phyloP scores from a whole-genome alignment of 805 yeast genomes.

The Lipomyces chichibuensis region DNA sequence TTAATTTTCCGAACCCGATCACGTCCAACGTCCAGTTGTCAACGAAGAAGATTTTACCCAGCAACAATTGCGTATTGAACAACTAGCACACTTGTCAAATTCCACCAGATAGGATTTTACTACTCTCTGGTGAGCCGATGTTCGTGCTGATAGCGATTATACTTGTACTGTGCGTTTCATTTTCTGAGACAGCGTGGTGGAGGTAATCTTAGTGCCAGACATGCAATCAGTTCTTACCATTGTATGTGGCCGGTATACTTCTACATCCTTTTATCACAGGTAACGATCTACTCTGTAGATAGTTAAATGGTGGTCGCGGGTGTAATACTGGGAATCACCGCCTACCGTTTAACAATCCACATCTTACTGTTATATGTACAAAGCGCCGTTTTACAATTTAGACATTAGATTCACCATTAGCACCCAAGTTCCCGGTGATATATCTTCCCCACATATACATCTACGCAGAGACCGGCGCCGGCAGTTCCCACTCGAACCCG shows the following conservation, averaged over 20 bases:
- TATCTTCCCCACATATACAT: neutral
- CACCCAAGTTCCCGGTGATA: neutral
- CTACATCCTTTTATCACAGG: slow-evolving; percentile 11
- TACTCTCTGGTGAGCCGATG: slow-evolving; percentile 35
- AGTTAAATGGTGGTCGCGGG: neutral
- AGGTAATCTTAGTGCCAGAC: slow-evolving; percentile 31
- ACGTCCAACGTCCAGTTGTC: neutral
- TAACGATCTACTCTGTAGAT: neutral
- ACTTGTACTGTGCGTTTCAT: neutral
- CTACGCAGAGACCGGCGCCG: slow-evolving; percentile 19
- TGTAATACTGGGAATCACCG: neutral
- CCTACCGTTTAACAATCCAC: neutral
- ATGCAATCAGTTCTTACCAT: neutral
- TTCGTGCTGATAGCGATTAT: slow-evolving; percentile 30
- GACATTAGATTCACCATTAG: neutral
- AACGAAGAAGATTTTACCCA: neutral
- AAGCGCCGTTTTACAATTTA: neutral
- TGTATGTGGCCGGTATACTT: slow-evolving; percentile 31
- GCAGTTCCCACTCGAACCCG: slow-evolving; percentile 28
- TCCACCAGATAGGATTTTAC: slow-evolving; percentile 21
- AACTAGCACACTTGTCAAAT: slow-evolving; percentile 36
- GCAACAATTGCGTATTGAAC: neutral
- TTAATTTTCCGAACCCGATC: neutral
- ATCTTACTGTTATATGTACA: neutral
- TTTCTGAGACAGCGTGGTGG: slow-evolving; percentile 2